Conservation (phyloP, 345 rosid species). For the Heritiera littoralis region DNA sequence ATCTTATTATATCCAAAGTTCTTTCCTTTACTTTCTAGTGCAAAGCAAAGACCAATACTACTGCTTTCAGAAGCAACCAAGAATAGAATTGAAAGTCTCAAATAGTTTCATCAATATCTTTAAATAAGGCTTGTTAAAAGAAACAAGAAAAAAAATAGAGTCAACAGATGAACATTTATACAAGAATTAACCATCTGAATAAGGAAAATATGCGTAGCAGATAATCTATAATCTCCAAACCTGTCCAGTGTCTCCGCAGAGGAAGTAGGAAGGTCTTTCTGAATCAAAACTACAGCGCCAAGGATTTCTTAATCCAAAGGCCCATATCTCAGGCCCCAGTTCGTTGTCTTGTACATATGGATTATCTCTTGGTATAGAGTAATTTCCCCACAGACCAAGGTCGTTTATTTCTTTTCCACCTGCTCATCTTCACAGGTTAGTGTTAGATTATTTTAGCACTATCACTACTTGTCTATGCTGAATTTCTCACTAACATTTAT, state of each 20-base stretch:
- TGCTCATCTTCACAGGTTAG: too few relatives aligned
- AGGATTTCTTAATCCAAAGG: conserved; percentile 56
- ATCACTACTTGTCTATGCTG: too few relatives aligned
- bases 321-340: conserved; percentile 57
- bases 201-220: background rate
- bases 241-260: conserved; percentile 62
- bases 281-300: conserved; percentile 65
- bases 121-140: background rate
- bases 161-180: too few relatives aligned
- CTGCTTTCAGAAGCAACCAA: background rate
- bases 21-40: background rate
- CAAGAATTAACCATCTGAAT: background rate
- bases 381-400: conserved; percentile 56
- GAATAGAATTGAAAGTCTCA: background rate
- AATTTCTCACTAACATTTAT: background rate
- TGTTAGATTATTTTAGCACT: too few relatives aligned
- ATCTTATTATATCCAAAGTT: background rate
- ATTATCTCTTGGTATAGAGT: conserved; percentile 52
- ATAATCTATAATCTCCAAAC: conserved; percentile 22
- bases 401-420: conserved; percentile 20
- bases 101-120: background rate
- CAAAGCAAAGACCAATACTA: background rate
- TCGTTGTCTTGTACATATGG: conserved; percentile 43
- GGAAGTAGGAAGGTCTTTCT: conserved; percentile 50
- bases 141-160: too few relatives aligned